These are phyloP conservation scores for Euphrasia arctica DNA, from an alignment of 305 asterid species.

Conservation along the genomic window DNA sequence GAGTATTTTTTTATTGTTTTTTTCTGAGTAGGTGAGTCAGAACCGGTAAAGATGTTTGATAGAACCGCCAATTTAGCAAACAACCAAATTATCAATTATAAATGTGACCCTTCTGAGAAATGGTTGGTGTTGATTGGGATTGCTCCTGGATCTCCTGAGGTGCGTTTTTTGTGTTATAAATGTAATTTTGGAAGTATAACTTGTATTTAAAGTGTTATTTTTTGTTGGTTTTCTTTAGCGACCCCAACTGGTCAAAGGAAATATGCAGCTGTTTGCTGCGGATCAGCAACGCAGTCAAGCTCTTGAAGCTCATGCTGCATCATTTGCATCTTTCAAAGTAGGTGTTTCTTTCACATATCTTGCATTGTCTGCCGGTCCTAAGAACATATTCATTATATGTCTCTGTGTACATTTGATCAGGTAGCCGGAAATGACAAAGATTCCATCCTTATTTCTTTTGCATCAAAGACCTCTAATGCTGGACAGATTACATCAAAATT, in stretches of 20 bases:
- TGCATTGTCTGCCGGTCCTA: slow-evolving; percentile 13
- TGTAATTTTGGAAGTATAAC: neutral
- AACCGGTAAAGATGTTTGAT: slow-evolving; percentile 93
- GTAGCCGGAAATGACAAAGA: slow-evolving; percentile 83
- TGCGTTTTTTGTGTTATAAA: slow-evolving; percentile 27
- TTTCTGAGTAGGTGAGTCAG: slow-evolving; percentile 77
- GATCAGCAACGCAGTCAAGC: slow-evolving; percentile 99
- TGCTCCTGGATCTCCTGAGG: slow-evolving; percentile 98
- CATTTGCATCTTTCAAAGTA: slow-evolving; percentile 88
- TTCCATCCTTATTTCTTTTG: slow-evolving; percentile 88
- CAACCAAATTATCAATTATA: slow-evolving; percentile 94
- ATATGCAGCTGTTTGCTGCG: slow-evolving; percentile 90
- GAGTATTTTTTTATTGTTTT: neutral
- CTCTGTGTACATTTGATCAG: slow-evolving; percentile 35
- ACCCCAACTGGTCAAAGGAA: slow-evolving; percentile 94
- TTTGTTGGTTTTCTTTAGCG: slow-evolving; percentile 40
- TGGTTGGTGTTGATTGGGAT: slow-evolving; percentile 99
- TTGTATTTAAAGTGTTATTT: neutral
- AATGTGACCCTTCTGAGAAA: slow-evolving; percentile 95
- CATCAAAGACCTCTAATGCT: slow-evolving; percentile 72
- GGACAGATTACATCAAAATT: slow-evolving; percentile 83
- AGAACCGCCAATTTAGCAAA: slow-evolving; percentile 89
- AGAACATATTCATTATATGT: slow-evolving; percentile 15
- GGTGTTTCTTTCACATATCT: slow-evolving; percentile 23
- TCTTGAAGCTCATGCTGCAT: slow-evolving; percentile 96